Conservation (phyloP, 202 grass and related monocot species). For the Elaeis oleifera region DNA sequence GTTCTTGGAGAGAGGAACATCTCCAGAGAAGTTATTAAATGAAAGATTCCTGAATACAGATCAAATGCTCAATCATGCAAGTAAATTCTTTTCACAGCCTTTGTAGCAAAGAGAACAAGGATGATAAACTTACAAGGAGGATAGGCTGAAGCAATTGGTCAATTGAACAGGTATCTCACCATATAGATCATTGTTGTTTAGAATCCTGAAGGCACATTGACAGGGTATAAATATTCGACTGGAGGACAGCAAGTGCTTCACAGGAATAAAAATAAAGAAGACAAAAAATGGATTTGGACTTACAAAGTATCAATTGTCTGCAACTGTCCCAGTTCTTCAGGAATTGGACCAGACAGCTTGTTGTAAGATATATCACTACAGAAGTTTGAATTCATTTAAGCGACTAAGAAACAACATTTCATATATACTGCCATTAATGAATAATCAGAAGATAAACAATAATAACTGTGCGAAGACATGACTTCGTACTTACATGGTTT, state of each 20-base stretch:
- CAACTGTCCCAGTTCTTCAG: slow-evolving; percentile 80
- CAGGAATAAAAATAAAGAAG: slow-evolving; percentile 17
- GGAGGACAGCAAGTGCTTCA: slow-evolving; percentile 14
- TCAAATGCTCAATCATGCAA: slow-evolving; percentile 10
- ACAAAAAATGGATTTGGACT: slow-evolving; percentile 21
- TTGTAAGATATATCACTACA: slow-evolving; percentile 82
- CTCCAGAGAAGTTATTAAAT: slow-evolving; percentile 85
- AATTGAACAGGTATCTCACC: slow-evolving; percentile 82
- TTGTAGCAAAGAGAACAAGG: not conserved
- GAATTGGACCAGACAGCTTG: slow-evolving; percentile 60
- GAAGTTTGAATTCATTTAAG: not conserved
- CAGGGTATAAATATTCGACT: slow-evolving; percentile 8
- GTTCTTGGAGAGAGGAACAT: slow-evolving; percentile 56
- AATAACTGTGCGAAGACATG: slow-evolving; percentile 2
- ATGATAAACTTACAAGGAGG: slow-evolving; percentile 54
- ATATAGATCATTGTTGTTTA: slow-evolving; percentile 83
- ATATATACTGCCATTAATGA: not conserved
- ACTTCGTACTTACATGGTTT: slow-evolving; percentile 71
- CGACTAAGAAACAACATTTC: too few relatives aligned
- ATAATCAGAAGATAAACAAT: slow-evolving; percentile 4
- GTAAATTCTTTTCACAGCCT: slow-evolving; percentile 5
- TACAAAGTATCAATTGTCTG: slow-evolving; percentile 89
- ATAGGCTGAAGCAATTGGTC: slow-evolving; percentile 88
- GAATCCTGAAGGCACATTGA: slow-evolving; percentile 48
- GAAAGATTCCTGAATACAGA: slow-evolving; percentile 73